Conservation (phyloP, 192 early-diverging fungal species). For the Diversispora epigaea region DNA sequence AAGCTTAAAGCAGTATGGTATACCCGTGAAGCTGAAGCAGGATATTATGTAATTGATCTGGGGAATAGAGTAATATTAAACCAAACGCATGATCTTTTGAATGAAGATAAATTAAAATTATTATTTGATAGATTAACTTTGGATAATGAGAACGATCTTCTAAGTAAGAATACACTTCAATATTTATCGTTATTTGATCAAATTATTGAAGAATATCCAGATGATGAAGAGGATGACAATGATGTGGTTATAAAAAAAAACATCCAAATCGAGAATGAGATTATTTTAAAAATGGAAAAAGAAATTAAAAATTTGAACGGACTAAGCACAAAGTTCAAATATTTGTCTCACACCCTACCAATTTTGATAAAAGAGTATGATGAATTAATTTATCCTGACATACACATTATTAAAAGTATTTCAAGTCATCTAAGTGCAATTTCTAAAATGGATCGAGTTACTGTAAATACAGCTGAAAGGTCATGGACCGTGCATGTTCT, state of each 20-base stretch:
- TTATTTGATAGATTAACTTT: background rate
- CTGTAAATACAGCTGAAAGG: no score
- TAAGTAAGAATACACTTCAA: background rate
- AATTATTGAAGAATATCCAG: background rate
- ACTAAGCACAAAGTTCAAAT: no score
- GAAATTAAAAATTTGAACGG: no score
- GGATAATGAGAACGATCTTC: background rate
- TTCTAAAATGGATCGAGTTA: no score
- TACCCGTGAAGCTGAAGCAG: background rate
- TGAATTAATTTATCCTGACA: no score
- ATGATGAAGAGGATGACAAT: background rate
- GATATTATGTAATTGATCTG: background rate
- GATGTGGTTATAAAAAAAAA: background rate
- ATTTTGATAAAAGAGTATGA: no score
- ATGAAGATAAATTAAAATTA: background rate
- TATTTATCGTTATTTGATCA: background rate
- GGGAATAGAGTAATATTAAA: background rate
- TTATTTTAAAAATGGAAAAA: no score
- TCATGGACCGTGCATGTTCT: no score
- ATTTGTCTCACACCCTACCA: no score
- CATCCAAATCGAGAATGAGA: no score
- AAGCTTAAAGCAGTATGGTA: background rate
- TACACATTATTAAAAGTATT: no score
- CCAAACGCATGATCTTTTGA: slow-evolving; percentile 2
- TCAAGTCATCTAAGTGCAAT: no score